Evolutionary conservation across 352 stramenopile genomes (phyloP), one percentile per base, ranked within the genome.

Genomic region (Peronospora farinosa): DNA sequence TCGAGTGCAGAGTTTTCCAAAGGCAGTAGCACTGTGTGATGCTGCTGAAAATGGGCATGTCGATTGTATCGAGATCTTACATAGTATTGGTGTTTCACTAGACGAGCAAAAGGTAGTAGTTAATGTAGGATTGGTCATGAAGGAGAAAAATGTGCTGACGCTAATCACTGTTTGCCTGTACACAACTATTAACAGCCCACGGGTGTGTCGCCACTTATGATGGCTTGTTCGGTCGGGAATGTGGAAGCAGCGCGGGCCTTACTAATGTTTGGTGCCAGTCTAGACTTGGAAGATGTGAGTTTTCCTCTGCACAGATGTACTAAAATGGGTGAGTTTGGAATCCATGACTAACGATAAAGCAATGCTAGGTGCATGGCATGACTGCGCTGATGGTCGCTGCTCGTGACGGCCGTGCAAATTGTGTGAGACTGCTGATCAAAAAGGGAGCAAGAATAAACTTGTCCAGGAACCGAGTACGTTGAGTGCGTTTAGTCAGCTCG

Each of bases 161-260:
- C 2, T 51, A 2, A 47, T 46, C 42, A 25, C n/a, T 59, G 13
- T 19, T 36, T 11, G 54, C 21, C 19, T 47, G 10, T 40, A 7
- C 40, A 38, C 28, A 21, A 44, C n/a, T 28, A 58, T 25, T 53
- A 16, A 51, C 19, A 93, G 79, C 82, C 82, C 2, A 93, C 81
- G 6, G 82, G 82, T 6, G 88, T 81, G 17, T 84, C 78, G 1
- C 70, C 82, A 10, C 57, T 93, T 7, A 93, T 93, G 82, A 84
- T 89, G 57, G 82, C 82, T 43, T 88, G 79, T 40, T 91, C 82
- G 2, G 78, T 87, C 1, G 82, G 79, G n/a, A 93, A 93, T 54
- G 72, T 93, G n/a, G 79, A 93, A 54, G 82, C 72, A 0, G 77
- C 78, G 10, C 72, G 82, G 0, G 82, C 82, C 2, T 57, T 93